Evolutionary conservation across 345 rosid genomes (phyloP).

Genomic region (Pseudoturritis turrita): DNA sequence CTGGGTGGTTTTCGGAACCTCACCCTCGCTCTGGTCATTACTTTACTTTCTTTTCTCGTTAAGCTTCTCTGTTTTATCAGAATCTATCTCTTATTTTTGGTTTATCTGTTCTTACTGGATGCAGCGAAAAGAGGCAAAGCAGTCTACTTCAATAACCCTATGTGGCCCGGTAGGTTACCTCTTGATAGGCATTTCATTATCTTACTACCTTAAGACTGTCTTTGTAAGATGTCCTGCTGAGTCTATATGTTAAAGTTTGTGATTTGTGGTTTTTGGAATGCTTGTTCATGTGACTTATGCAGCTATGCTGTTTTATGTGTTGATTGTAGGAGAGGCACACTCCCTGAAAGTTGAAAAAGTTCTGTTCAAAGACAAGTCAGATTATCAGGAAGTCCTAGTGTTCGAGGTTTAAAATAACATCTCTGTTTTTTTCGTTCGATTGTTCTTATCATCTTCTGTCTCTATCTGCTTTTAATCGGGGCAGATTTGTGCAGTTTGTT

Average conservation of each 20-base stretch:
- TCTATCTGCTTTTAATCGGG: not conserved
- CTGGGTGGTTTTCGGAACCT: slow-evolving; percentile 97
- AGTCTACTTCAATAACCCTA: slow-evolving; percentile 88
- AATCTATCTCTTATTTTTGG: not conserved
- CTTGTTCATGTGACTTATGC: slow-evolving; percentile 6
- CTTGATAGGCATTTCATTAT: not conserved
- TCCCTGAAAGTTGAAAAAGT: slow-evolving; percentile 75
- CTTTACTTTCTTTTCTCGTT: not conserved
- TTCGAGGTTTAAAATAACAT: slow-evolving; percentile 55
- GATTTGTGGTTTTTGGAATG: not conserved
- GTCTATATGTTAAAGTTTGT: not conserved
- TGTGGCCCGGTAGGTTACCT: slow-evolving; percentile 85
- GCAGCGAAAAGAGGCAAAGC: slow-evolving; percentile 50
- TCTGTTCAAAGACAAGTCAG: slow-evolving; percentile 68
- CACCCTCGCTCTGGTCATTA: slow-evolving; percentile 50
- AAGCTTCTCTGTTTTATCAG: not conserved
- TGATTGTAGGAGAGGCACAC: slow-evolving; percentile 82
- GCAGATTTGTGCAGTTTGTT: not conserved
- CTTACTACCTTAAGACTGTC: not conserved
- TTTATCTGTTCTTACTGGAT: not conserved
- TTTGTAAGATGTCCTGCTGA: not conserved
- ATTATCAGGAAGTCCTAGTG: slow-evolving; percentile 87
- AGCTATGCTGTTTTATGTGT: not conserved
- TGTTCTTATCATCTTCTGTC: not conserved
- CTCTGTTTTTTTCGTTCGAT: not conserved